Percentiles rank a stretch among this genome's conserved stretches.
phyloP scores from a whole-genome alignment of 768 basidiomycete species.

The Clitopilus hobsonii region DNA sequence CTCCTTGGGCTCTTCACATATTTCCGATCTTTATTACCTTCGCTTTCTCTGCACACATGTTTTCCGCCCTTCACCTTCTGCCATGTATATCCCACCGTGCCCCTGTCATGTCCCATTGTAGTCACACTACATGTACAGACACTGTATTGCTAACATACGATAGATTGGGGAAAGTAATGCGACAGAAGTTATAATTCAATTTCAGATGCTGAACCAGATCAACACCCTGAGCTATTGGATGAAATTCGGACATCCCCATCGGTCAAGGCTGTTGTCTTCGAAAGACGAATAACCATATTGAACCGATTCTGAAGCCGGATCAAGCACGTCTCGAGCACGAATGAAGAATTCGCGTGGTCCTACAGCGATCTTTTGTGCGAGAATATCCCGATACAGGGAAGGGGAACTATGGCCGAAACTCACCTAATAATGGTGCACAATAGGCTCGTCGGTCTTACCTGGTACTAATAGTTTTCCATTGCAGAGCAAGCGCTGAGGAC shows the following conservation, averaged over 20 bases:
- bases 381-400: too few relatives aligned
- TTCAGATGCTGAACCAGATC: too few relatives aligned
- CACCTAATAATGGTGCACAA: too few relatives aligned
- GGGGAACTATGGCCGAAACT: too few relatives aligned
- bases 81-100: neutral
- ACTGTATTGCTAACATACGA: neutral
- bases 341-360: neutral
- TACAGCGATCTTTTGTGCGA: neutral
- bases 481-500: too few relatives aligned
- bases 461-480: too few relatives aligned
- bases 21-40: slow-evolving; percentile 11
- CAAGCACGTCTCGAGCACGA: neutral
- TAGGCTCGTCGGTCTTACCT: too few relatives aligned
- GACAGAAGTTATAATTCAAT: neutral
- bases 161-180: neutral
- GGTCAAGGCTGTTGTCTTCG: neutral
- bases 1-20: neutral
- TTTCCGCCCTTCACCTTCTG: neutral
- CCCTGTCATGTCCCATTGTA: neutral
- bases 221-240: neutral
- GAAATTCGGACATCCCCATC: neutral
- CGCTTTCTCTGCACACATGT: neutral
- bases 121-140: neutral
- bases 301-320: neutral
- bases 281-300: neutral